Evolutionary conservation across 441 rosid species (phyloP).

Genomic region (Croton laevigatus): DNA sequence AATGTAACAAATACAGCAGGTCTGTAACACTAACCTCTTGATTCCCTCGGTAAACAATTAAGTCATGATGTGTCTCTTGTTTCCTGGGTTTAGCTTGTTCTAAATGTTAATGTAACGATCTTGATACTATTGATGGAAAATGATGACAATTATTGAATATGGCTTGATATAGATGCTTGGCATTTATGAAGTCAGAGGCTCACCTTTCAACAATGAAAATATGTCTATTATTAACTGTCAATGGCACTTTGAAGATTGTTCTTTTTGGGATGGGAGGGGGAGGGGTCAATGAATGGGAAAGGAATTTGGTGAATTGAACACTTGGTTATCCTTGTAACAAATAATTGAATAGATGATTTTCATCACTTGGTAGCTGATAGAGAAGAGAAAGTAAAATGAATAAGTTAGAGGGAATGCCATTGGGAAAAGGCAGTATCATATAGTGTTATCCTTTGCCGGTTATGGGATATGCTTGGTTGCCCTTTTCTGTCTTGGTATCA

Average conservation of each 20-base stretch:
- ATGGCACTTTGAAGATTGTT: neutral
- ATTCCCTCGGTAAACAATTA: neutral
- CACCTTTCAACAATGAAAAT: neutral
- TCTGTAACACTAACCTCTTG: too few relatives aligned
- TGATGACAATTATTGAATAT: neutral
- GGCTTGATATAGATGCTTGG: neutral
- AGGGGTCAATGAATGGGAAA: neutral
- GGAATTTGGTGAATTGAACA: neutral
- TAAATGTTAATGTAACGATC: neutral
- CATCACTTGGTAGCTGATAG: neutral
- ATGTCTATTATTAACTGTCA: neutral
- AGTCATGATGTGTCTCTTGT: neutral
- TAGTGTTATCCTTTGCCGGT: slow-evolving; percentile 2
- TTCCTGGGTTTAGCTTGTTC: neutral
- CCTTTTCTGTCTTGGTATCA: slow-evolving; percentile 1
- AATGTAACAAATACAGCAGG: too few relatives aligned
- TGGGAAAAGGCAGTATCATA: neutral
- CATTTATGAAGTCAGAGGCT: neutral
- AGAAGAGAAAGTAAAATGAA: neutral
- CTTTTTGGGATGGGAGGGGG: neutral
- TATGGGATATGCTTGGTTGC: neutral
- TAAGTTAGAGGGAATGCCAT: neutral
- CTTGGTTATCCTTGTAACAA: neutral
- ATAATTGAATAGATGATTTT: neutral
- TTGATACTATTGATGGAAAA: neutral